These are phyloP conservation scores for Exophiala aquamarina DNA, from an alignment of 2,329 filamentous ascomycete genomes.

Conservation along the genomic window DNA sequence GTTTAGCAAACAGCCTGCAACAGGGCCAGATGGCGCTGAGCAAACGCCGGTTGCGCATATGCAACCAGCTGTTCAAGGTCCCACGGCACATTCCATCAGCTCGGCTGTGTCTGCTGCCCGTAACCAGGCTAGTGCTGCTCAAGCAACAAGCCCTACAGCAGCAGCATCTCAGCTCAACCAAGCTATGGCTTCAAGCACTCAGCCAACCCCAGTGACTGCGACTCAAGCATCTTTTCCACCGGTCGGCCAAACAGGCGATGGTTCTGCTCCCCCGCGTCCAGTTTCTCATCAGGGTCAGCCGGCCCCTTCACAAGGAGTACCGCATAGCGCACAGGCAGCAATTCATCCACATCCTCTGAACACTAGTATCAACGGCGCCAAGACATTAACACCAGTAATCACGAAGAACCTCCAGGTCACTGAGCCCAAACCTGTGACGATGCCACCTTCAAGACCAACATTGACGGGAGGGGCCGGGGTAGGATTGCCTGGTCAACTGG, in stretches of 20 bases:
- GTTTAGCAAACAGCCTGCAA: constrained; percentile 25
- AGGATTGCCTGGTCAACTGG: constrained; percentile 77
- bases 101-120: constrained; percentile 41
- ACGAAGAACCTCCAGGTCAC: constrained; percentile 75
- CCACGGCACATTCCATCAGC: constrained; percentile 46
- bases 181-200: constrained; percentile 26
- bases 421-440: constrained; percentile 70
- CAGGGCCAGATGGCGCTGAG: constrained; percentile 16
- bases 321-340: constrained; percentile 31
- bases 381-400: constrained; percentile 71
- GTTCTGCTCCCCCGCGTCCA: constrained; percentile 16
- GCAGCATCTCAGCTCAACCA: constrained; percentile 27
- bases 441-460: constrained; percentile 76
- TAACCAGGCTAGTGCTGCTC: constrained; percentile 30
- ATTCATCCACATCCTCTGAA: constrained; percentile 43
- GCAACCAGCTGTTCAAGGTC: constrained; percentile 24
- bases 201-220: constrained; percentile 47
- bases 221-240: constrained; percentile 33
- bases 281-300: constrained; percentile 35
- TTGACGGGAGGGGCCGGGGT: constrained; percentile 74
- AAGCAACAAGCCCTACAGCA: constrained; percentile 34
- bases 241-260: constrained; percentile 6
- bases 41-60: constrained; percentile 14
- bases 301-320: constrained; percentile 25
- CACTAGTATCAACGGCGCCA: constrained; percentile 42